Conservation (phyloP, 2,329 filamentous ascomycete species). For the Diplodia corticola region DNA sequence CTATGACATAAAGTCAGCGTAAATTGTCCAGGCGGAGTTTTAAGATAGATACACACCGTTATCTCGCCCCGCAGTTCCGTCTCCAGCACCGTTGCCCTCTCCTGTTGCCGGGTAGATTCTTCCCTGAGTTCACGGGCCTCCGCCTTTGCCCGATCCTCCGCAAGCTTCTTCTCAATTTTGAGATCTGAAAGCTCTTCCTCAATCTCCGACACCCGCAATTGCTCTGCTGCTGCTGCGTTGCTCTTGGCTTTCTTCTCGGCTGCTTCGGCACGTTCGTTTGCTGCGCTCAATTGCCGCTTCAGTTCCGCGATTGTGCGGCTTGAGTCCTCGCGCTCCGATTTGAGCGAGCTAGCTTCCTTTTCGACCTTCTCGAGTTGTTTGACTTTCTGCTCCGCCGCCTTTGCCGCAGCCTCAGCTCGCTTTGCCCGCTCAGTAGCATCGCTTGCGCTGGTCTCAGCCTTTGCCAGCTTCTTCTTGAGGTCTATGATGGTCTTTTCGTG, state of each 20-base stretch:
- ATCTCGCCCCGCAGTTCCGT: constrained; percentile 79
- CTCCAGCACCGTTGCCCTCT: constrained; percentile 68
- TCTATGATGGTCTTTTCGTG: constrained; percentile 54
- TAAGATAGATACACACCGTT: constrained; percentile 41
- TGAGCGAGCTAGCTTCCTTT: constrained; percentile 62
- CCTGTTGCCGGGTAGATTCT: constrained; percentile 70
- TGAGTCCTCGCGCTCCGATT: constrained; percentile 62
- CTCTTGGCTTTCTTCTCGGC: constrained; percentile 67
- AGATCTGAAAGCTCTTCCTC: constrained; percentile 64
- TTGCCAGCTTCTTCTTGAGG: constrained; percentile 60
- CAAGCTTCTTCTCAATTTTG: constrained; percentile 75
- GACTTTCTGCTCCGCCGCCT: constrained; percentile 57
- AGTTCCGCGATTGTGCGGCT: constrained; percentile 67
- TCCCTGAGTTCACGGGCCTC: constrained; percentile 73
- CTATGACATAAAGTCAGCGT: constrained; percentile 42
- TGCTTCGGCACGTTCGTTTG: constrained; percentile 65
- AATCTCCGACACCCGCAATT: constrained; percentile 55
- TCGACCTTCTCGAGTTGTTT: constrained; percentile 54
- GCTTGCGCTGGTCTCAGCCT: constrained; percentile 64
- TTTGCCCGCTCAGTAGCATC: constrained; percentile 63
- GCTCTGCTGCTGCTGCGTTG: constrained; percentile 68
- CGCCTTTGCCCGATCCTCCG: constrained; percentile 66
- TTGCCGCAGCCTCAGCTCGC: constrained; percentile 59
- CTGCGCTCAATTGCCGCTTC: constrained; percentile 67
- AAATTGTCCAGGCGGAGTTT: not conserved